These are phyloP conservation scores for Rhynchosporium agropyri DNA, from an alignment of 2,329 filamentous ascomycete genomes.

Conservation along the genomic window DNA sequence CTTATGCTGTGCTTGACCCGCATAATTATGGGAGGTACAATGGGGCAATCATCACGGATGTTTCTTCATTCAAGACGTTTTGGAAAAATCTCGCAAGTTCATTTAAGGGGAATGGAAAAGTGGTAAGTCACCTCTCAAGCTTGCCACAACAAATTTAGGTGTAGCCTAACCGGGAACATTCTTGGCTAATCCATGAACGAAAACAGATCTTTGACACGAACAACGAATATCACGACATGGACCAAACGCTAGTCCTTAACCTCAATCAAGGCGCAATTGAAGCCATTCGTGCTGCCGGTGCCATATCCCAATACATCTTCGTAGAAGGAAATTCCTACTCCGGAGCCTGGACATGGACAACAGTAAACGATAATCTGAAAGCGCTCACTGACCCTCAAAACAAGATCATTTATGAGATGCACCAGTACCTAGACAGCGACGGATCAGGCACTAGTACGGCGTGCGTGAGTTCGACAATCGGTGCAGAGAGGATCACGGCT, in stretches of 20 bases:
- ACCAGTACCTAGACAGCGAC: constrained; percentile 62
- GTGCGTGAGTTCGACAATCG: constrained; percentile 56
- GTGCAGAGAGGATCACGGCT: constrained; percentile 51
- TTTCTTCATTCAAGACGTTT: constrained; percentile 45
- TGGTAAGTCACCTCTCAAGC: background rate
- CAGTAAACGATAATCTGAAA: constrained; percentile 49
- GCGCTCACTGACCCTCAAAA: constrained; percentile 54
- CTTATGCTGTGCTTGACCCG: constrained; percentile 51
- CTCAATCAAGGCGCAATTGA: constrained; percentile 51
- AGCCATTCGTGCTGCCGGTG: constrained; percentile 47
- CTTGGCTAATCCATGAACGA: too few relatives aligned
- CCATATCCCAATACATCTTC: constrained; percentile 57
- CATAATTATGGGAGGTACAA: constrained; percentile 56
- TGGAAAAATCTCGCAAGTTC: constrained; percentile 45
- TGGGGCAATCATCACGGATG: constrained; percentile 44
- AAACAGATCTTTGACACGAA: constrained; percentile 46
- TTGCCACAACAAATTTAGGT: too few relatives aligned
- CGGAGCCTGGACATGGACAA: constrained; percentile 34
- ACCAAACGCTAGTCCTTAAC: constrained; percentile 45
- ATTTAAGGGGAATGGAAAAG: constrained; percentile 44
- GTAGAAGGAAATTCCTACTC: constrained; percentile 52
- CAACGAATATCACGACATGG: constrained; percentile 51
- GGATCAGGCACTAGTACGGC: constrained; percentile 53
- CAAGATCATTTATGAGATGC: constrained; percentile 63
- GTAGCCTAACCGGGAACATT: too few relatives aligned